Base-by-base conservation (phyloP, 2,329 filamentous ascomycete genomes). In the Fusarium sp. region DNA sequence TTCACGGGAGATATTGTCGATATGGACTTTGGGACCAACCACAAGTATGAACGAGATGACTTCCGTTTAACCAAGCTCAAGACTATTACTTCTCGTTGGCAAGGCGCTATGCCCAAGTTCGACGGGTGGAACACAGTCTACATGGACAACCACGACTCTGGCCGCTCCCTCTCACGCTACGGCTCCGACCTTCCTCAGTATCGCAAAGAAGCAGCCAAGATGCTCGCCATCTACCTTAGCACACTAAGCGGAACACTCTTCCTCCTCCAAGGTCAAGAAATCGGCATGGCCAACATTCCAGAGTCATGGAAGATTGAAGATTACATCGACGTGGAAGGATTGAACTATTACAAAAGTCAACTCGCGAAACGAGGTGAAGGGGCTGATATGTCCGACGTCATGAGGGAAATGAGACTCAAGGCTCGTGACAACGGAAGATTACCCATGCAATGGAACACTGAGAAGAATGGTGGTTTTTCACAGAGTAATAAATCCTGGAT, bases 111-210 rank as follows among this genome's bases (percentile, higher is more conserved):
- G 62, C 65, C 73, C 3, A 75, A 73, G 20, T 78, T 71, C 18
- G 80, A 82, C 24, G 80, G 80, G 1, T 85, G 84, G 84, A 85
- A 84, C 18, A 84, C 85, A 0, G 80, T 84, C 0, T 89, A 87
- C 64, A 79, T 85, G 67, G 86, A 88, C 38, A 88, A 88, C 59
- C 86, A 88, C 67, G 86, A 88, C 68, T 83, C 85, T n/a, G 82
- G 83, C 0, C 80, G 86, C 0, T 84, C 82, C 1, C 74, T 88
- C 0, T 85, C 83, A 3, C 81, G 86, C 0, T 88, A 83, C 56
- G 81, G 77, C 1, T 80, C 80, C 2, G 82, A 84, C 25, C 65
- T 77, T 0, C 80, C 82, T 0, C 68, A 80, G 16, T 77, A 78
- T 48, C 78, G 84, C 7, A 78, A 74, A 2, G 64, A 76, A 1